Conservation (phyloP, 163 green algal genomes). For the Volvox carteri region DNA sequence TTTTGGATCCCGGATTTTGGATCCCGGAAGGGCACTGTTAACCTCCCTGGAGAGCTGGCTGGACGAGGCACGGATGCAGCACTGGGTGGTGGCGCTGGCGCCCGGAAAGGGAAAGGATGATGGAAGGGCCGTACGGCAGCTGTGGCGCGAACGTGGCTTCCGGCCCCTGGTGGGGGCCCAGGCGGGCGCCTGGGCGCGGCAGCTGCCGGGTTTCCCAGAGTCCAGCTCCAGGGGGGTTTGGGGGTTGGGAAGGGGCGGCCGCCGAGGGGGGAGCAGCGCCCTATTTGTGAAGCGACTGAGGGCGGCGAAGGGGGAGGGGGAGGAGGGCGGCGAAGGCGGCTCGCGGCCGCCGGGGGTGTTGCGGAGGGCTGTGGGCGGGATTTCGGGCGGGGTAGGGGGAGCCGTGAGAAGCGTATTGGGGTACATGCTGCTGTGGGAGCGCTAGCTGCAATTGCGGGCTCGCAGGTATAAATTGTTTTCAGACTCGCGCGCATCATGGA, state of each 20-base stretch:
- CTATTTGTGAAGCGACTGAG: background rate
- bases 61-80: background rate
- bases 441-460: background rate
- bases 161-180: background rate
- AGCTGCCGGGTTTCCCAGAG: slow-evolving; percentile 35
- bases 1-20: background rate
- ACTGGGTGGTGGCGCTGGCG: slow-evolving; percentile 12
- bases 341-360: background rate
- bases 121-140: background rate
- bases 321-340: background rate
- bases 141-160: slow-evolving; percentile 20
- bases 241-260: background rate
- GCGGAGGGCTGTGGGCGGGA: background rate
- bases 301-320: background rate
- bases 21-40: slow-evolving; percentile 10
- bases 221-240: no score
- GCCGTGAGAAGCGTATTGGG: slow-evolving; percentile 9
- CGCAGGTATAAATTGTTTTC: no score
- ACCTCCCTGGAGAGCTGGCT: slow-evolving; percentile 23
- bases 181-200: background rate
- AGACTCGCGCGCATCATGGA: no score
- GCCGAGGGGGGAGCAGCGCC: background rate
- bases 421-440: slow-evolving; percentile 25
- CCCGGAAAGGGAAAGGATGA: background rate
- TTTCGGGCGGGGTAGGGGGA: background rate